Evolutionary conservation across 2,329 filamentous ascomycete species (phyloP).

Genomic region (Alternaria sp.): DNA sequence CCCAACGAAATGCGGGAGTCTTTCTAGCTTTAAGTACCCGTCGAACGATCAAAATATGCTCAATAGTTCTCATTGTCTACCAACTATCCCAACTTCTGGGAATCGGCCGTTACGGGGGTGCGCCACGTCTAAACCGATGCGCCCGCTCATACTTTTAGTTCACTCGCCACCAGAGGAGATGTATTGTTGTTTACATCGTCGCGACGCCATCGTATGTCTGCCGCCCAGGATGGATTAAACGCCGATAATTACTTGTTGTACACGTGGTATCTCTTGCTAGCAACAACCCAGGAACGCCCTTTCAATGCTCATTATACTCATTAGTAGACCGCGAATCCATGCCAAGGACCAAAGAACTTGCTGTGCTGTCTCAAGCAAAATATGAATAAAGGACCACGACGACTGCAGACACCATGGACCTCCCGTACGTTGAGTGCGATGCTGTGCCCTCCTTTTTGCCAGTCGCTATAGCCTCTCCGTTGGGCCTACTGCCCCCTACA

Average conservation of each 20-base stretch:
- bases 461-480: constrained; percentile 20
- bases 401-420: not conserved
- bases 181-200: not conserved
- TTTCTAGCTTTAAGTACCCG: constrained; percentile 1
- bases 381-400: not conserved
- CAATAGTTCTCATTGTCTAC: not conserved
- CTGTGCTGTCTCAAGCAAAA: not conserved
- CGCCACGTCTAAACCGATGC: not conserved
- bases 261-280: constrained; percentile 2
- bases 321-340: not conserved
- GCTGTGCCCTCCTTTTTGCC: constrained; percentile 12
- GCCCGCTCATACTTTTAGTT: not conserved
- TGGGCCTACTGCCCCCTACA: constrained; percentile 21
- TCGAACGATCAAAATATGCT: not conserved
- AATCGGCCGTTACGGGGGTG: not conserved
- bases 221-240: not conserved
- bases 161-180: not conserved
- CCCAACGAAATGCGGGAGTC: not conserved
- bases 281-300: not conserved
- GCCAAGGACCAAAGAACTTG: not conserved
- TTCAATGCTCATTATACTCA: constrained; percentile 2
- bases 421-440: not conserved
- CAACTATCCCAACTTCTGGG: not conserved
- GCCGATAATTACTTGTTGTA: not conserved
- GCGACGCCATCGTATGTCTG: not conserved